Evolutionary conservation across 2,329 filamentous ascomycete species (phyloP).

Genomic region (Elsinoe ampelina): DNA sequence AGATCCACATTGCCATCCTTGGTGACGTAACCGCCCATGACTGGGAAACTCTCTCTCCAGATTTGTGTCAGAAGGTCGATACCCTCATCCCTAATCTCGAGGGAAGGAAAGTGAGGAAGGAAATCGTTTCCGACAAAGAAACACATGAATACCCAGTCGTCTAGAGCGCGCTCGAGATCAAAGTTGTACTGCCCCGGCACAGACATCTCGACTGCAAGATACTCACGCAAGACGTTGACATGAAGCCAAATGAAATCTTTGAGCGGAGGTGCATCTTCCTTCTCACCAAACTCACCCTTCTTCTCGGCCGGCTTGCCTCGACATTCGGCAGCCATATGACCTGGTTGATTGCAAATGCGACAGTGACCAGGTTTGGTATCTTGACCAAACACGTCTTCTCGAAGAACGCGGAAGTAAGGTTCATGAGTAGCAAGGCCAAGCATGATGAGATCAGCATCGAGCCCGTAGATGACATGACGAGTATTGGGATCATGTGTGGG

Average conservation of each 20-base stretch:
- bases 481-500: conserved; percentile 94
- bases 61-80: conserved; percentile 96
- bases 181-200: conserved; percentile 80
- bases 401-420: conserved; percentile 88
- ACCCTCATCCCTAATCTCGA: conserved; percentile 93
- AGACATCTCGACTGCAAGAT: conserved; percentile 79
- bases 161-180: conserved; percentile 85
- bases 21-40: conserved; percentile 92
- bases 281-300: conserved; percentile 64
- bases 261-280: conserved; percentile 56
- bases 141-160: conserved; percentile 99
- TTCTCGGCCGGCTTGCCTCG: conserved; percentile 70
- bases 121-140: conserved; percentile 99
- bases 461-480: conserved; percentile 91
- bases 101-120: conserved; percentile 87
- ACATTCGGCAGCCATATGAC: conserved; percentile 82
- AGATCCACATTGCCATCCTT: conserved; percentile 91
- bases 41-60: conserved; percentile 84
- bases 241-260: conserved; percentile 99
- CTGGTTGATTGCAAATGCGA: conserved; percentile 81
- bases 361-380: conserved; percentile 75
- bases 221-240: conserved; percentile 83
- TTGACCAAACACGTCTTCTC: conserved; percentile 93
- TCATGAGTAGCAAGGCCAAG: conserved; percentile 93
- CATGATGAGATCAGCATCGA: conserved; percentile 99